Evolutionary conservation across 2,329 filamentous ascomycete species (phyloP).

Genomic region (Lachnum nothofagi): DNA sequence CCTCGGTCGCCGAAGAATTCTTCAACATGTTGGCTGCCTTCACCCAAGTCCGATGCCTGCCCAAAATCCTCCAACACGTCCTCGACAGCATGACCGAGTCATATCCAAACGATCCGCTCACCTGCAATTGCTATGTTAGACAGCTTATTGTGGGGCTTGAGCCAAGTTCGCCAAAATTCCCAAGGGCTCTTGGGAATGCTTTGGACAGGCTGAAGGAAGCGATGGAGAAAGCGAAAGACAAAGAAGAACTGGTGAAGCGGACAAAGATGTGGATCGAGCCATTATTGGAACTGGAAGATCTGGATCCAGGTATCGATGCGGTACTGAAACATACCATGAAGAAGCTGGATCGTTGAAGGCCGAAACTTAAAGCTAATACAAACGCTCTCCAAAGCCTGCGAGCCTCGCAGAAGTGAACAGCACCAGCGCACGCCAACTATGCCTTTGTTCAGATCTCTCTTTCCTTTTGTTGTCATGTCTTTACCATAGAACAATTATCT

Average conservation of each 20-base stretch:
- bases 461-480: background rate
- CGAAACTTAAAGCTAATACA: background rate
- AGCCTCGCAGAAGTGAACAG: too few relatives aligned
- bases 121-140: constrained; percentile 66
- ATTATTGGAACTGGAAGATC: constrained; percentile 43
- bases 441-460: too few relatives aligned
- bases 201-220: constrained; percentile 57
- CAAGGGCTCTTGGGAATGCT: constrained; percentile 61
- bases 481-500: background rate
- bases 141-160: constrained; percentile 64
- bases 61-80: constrained; percentile 68
- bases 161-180: constrained; percentile 63
- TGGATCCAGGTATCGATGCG: constrained; percentile 52
- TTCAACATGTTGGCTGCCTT: constrained; percentile 76
- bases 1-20: constrained; percentile 65
- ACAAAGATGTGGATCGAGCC: constrained; percentile 50
- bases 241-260: constrained; percentile 43
- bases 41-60: constrained; percentile 57
- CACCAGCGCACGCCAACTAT: too few relatives aligned
- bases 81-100: constrained; percentile 56
- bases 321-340: constrained; percentile 48
- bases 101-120: constrained; percentile 56
- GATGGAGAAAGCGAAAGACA: constrained; percentile 41
- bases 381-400: too few relatives aligned
- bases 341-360: constrained; percentile 22